Conservation (phyloP, 2,329 filamentous ascomycete species). For the Claviceps quebecensis region DNA sequence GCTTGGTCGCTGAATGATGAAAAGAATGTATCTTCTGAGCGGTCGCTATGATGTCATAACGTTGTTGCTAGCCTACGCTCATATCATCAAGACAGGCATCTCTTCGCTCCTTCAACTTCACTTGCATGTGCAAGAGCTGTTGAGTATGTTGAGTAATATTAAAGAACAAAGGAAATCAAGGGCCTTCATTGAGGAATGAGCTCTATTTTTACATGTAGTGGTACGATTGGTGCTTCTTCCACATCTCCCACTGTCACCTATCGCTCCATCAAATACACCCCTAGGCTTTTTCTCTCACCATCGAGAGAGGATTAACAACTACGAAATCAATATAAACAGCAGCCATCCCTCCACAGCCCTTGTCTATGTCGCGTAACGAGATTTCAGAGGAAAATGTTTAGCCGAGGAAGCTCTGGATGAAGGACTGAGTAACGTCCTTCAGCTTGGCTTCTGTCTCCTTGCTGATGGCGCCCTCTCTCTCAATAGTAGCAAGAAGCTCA, state of each 20-base stretch:
- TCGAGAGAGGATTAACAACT: constrained; percentile 25
- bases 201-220: constrained; percentile 50
- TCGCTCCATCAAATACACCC: constrained; percentile 34
- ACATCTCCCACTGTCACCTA: constrained; percentile 29
- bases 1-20: no score
- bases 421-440: constrained; percentile 60
- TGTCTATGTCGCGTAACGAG: constrained; percentile 18
- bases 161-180: constrained; percentile 45
- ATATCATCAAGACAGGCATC: no score
- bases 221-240: constrained; percentile 34
- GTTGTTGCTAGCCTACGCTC: neutral
- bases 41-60: neutral
- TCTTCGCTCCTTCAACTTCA: neutral
- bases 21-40: neutral
- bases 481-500: constrained; percentile 71
- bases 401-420: constrained; percentile 84
- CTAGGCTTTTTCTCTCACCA: constrained; percentile 27
- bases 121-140: neutral
- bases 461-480: constrained; percentile 90
- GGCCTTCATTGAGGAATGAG: constrained; percentile 45
- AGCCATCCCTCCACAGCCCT: constrained; percentile 23
- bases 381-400: constrained; percentile 26
- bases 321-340: constrained; percentile 35
- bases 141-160: constrained; percentile 6
- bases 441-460: constrained; percentile 82